Conservation (phyloP, 805 yeast species). For the Yarrowia sp. region DNA sequence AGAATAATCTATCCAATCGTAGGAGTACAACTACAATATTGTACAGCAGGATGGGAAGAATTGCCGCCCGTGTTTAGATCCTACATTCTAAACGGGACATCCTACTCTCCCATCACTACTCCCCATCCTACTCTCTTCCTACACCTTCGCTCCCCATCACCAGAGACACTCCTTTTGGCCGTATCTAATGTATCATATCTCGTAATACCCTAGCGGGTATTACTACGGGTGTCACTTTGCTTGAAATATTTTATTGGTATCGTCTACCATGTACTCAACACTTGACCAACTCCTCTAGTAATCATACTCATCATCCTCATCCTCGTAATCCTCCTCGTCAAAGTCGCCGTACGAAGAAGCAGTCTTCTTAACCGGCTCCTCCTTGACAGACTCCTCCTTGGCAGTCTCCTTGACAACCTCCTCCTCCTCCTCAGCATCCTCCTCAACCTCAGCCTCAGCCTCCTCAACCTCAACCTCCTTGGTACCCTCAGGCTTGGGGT, state of each 20-base stretch:
- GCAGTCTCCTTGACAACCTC: neutral
- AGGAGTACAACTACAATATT: no score
- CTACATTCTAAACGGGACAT: no score
- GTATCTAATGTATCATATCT: no score
- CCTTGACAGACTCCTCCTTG: neutral
- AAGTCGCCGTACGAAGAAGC: constrained; percentile 16
- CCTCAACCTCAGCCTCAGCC: neutral
- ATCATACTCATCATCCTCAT: constrained; percentile 21
- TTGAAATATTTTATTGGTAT: neutral
- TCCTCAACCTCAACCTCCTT: neutral
- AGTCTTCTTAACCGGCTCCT: neutral
- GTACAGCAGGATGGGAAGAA: no score
- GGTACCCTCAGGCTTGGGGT: neutral
- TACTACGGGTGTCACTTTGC: no score
- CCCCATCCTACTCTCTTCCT: no score
- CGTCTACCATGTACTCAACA: neutral
- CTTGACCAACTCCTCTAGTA: neutral
- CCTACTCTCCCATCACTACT: no score
- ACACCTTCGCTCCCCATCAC: no score
- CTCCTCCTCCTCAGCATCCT: neutral
- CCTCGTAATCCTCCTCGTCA: constrained; percentile 23
- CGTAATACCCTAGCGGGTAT: no score
- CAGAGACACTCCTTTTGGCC: no score
- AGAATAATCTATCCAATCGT: no score
- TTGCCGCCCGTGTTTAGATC: no score